phyloP scores from a whole-genome alignment of 306 rosid genomes.

The Cucurbita moschata region DNA sequence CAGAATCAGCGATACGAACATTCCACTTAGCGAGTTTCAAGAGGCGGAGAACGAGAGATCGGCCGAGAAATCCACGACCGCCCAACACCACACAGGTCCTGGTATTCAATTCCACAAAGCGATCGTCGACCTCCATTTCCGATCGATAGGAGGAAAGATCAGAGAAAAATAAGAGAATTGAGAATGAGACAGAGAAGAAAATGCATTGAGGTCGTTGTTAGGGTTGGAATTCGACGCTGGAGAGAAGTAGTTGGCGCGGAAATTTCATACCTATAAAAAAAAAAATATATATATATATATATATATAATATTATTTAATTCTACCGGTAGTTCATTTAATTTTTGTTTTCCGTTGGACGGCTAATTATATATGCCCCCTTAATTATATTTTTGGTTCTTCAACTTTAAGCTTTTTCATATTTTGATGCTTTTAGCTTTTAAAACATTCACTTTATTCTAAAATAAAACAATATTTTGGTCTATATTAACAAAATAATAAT shows the following conservation, averaged over 20 bases:
- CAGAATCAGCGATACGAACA: slow-evolving; percentile 72
- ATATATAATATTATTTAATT: too few species aligned
- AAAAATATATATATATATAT: too few species aligned
- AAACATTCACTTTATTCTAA: too few species aligned
- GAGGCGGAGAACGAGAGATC: slow-evolving; percentile 48
- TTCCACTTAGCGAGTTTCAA: slow-evolving; percentile 52
- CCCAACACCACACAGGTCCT: slow-evolving; percentile 72
- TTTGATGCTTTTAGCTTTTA: too few species aligned
- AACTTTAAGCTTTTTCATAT: too few species aligned
- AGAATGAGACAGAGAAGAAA: background rate
- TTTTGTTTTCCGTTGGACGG: too few species aligned
- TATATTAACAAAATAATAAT: too few species aligned
- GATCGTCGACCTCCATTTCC: slow-evolving; percentile 48
- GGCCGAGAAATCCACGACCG: slow-evolving; percentile 64
- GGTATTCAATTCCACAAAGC: slow-evolving; percentile 33
- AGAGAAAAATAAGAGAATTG: background rate
- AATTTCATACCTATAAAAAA: background rate
- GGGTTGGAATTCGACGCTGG: background rate
- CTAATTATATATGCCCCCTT: too few species aligned
- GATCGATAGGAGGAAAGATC: background rate
- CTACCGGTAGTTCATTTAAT: too few species aligned
- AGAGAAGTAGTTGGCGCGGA: slow-evolving; percentile 16
- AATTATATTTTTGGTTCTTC: too few species aligned
- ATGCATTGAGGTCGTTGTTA: background rate
- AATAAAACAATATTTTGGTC: too few species aligned